Evolutionary conservation across 257 asterid genomes (phyloP).

Genomic region (Petunia secreta): DNA sequence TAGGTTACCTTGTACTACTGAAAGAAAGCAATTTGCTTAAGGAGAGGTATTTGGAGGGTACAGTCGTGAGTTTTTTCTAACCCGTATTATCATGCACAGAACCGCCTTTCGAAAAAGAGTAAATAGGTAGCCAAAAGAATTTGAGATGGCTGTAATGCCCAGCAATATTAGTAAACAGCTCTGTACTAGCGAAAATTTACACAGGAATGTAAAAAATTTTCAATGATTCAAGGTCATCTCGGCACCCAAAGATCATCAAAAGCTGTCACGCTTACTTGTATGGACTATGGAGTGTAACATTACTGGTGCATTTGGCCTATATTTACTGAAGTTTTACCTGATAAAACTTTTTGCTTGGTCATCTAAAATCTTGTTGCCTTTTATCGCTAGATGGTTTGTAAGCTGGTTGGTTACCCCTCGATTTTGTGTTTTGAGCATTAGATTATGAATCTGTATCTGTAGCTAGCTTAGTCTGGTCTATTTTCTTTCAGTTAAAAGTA

Average conservation of each 20-base stretch:
- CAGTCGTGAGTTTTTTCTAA: not conserved
- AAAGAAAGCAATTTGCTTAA: not conserved
- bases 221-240: constrained; percentile 19
- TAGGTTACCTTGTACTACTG: not conserved
- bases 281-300: not conserved
- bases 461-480: not conserved
- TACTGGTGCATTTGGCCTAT: not conserved
- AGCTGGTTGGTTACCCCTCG: not conserved
- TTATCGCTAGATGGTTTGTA: constrained; percentile 15
- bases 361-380: not conserved
- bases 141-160: constrained; percentile 19
- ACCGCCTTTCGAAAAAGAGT: not conserved
- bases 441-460: constrained; percentile 9
- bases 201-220: not conserved
- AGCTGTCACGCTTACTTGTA: not conserved
- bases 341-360: not conserved
- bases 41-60: not conserved
- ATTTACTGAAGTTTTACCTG: not conserved
- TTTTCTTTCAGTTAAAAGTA: not conserved
- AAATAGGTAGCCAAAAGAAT: not conserved
- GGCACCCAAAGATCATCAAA: not conserved
- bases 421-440: constrained; percentile 1
- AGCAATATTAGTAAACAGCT: constrained; percentile 18
- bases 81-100: not conserved
- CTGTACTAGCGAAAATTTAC: not conserved